Evolutionary conservation across 192 early-diverging fungal genomes (phyloP).

Genomic region (Linnemannia zychae): DNA sequence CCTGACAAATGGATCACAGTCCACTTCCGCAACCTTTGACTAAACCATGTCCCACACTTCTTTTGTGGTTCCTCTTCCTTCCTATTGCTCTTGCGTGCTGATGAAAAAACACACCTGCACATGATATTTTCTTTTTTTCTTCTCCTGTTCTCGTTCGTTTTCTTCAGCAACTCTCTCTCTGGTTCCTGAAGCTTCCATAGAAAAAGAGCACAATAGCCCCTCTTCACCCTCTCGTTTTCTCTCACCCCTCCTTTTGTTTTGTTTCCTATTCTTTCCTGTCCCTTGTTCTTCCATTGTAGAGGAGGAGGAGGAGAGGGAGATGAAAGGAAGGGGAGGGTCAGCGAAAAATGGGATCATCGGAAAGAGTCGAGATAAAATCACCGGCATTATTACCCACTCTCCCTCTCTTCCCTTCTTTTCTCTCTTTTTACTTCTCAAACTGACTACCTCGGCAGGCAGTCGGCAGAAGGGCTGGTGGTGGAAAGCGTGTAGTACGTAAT

Average conservation of each 20-base stretch:
- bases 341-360: neutral
- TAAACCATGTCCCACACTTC: slow-evolving; percentile 1
- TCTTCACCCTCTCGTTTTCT: too few relatives aligned
- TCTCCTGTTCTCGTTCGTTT: neutral
- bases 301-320: neutral
- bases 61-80: neutral
- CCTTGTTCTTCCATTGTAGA: slow-evolving; percentile 14
- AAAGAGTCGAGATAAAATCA: neutral
- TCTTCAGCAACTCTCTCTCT: neutral
- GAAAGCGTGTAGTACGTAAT: neutral
- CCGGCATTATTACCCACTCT: neutral
- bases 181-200: neutral
- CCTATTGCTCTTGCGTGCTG: neutral
- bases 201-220: neutral
- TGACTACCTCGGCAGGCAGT: neutral
- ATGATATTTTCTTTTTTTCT: neutral
- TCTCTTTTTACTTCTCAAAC: neutral
- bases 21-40: neutral
- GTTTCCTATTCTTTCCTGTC: neutral
- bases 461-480: neutral
- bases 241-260: neutral
- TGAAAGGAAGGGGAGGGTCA: neutral
- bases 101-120: too few relatives aligned
- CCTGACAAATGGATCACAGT: neutral
- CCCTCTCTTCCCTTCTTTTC: neutral